These are phyloP conservation scores for Gautieria morchelliformis DNA, from an alignment of 768 basidiomycete species.

Conservation along the genomic window DNA sequence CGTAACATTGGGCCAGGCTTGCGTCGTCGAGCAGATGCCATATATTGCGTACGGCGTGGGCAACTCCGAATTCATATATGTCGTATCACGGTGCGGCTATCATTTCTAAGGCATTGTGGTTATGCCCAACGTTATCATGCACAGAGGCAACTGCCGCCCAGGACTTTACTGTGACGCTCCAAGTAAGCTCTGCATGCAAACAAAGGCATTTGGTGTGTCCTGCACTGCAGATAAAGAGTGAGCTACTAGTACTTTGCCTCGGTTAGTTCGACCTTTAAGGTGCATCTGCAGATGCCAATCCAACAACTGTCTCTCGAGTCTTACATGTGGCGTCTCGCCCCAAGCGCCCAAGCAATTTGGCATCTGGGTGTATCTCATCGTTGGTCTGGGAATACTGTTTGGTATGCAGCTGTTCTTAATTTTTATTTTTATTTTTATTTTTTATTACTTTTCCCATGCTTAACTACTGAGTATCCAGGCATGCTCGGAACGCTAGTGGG, in stretches of 20 bases:
- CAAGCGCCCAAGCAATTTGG: conserved; percentile 54
- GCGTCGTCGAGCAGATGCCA: conserved; percentile 68
- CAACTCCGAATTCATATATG: conserved; percentile 56
- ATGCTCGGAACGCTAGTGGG: conserved; percentile 63
- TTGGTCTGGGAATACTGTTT: conserved; percentile 61
- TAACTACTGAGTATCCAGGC: conserved; percentile 31
- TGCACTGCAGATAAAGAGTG: conserved; percentile 53
- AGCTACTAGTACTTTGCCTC: not conserved
- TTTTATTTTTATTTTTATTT: not conserved
- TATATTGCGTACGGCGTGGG: conserved; percentile 58
- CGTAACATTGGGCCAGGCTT: conserved; percentile 50
- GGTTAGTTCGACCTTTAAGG: not conserved
- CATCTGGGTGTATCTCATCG: conserved; percentile 61
- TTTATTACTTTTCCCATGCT: not conserved
- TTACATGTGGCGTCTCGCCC: conserved; percentile 53
- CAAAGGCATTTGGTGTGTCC: conserved; percentile 44
- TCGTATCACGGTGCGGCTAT: conserved; percentile 49
- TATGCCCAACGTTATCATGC: not conserved
- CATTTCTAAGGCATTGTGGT: not conserved
- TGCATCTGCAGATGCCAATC: conserved; percentile 48
- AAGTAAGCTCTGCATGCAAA: conserved; percentile 44
- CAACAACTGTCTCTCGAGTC: conserved; percentile 58
- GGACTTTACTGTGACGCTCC: conserved; percentile 71
- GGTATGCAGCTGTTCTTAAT: conserved; percentile 36
- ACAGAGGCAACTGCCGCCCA: conserved; percentile 51